Base-by-base conservation (phyloP, 2,329 filamentous ascomycete species). In the Pseudocercospora cruenta region DNA sequence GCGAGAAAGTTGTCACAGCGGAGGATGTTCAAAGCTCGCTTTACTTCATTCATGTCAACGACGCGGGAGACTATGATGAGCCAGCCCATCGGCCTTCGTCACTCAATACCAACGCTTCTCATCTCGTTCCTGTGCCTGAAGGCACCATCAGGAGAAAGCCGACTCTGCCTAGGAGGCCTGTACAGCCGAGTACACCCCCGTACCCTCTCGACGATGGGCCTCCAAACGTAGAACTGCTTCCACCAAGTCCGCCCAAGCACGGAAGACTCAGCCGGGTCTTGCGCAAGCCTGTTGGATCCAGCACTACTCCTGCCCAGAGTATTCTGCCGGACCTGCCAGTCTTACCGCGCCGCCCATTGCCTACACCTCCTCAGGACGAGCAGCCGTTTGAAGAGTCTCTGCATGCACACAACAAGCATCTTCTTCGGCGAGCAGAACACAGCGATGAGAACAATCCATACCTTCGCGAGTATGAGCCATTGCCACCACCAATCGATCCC, bases 21-120 rank as follows among this genome's bases (percentile, higher is more conserved):
- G 90, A 94, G 76, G 94, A 97, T 76, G 90, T 99, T 58, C 88
- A 90, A 63, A 92, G 89, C 73, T 96, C 91, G 14, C 85, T 99
- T 4, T 99, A 98, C 80, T 98, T 95, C 77, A 83, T 97, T 61
- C 94, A 98, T 79, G 86, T 96, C 45, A 86, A 92, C 66, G 65
- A 63, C 14, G 83, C 85, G 1, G 86, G 87, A 3, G 83, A 87
- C 45, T 87, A 91, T 64, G 77, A 80, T 31, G 76, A 80, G 33
- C 77, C 82, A 5, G 55, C 60, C 5, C 51, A 19, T 10, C 64
- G 63, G 39, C 65, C 58, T n/a, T 67, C 69, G 12, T 74, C 72
- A 2, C 69, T 70, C 45, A 68, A 72, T 19, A 59, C 66, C 4
- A 53, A 74, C 55, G 71, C 72, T 14, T 68, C 67, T 8, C 66